These are phyloP conservation scores for Crucibulum laeve DNA, from an alignment of 768 basidiomycete genomes.

Conservation along the genomic window DNA sequence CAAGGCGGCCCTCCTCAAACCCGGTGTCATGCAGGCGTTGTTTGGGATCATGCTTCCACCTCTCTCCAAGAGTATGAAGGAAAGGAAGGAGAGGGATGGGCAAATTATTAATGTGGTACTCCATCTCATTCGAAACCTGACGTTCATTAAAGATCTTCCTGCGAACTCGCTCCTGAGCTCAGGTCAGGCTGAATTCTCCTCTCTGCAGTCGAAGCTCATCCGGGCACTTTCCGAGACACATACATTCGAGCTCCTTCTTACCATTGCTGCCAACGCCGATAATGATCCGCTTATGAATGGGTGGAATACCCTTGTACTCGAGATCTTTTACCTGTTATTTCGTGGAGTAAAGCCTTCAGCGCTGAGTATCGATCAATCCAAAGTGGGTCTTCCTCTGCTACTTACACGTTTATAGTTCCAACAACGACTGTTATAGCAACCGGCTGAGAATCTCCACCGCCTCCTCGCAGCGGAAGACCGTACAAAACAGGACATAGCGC, in stretches of 20 bases:
- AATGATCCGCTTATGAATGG: slow-evolving; percentile 76
- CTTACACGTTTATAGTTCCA: slow-evolving; percentile 4
- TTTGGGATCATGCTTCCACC: slow-evolving; percentile 77
- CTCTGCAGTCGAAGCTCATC: slow-evolving; percentile 76
- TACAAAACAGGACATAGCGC: slow-evolving; percentile 50
- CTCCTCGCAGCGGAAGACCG: slow-evolving; percentile 77
- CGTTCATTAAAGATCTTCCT: slow-evolving; percentile 86
- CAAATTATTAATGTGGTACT: slow-evolving; percentile 87
- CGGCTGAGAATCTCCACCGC: slow-evolving; percentile 60
- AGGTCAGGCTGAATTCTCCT: slow-evolving; percentile 75
- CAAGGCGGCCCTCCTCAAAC: slow-evolving; percentile 74
- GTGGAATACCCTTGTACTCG: slow-evolving; percentile 88
- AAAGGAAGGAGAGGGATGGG: slow-evolving; percentile 74
- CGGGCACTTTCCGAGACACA: slow-evolving; percentile 65
- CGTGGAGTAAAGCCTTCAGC: slow-evolving; percentile 68
- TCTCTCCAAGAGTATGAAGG: slow-evolving; percentile 62
- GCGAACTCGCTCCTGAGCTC: slow-evolving; percentile 66
- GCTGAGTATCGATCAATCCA: slow-evolving; percentile 54
- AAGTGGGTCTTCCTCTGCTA: slow-evolving; percentile 37
- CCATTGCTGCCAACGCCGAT: slow-evolving; percentile 75
- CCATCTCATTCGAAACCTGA: slow-evolving; percentile 89
- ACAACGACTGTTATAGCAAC: slow-evolving; percentile 44
- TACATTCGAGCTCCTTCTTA: slow-evolving; percentile 74
- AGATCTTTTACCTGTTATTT: slow-evolving; percentile 90
- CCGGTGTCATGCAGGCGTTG: slow-evolving; percentile 66